Evolutionary conservation across 306 rosid species (phyloP).

Genomic region (Dalbergia oliveri): DNA sequence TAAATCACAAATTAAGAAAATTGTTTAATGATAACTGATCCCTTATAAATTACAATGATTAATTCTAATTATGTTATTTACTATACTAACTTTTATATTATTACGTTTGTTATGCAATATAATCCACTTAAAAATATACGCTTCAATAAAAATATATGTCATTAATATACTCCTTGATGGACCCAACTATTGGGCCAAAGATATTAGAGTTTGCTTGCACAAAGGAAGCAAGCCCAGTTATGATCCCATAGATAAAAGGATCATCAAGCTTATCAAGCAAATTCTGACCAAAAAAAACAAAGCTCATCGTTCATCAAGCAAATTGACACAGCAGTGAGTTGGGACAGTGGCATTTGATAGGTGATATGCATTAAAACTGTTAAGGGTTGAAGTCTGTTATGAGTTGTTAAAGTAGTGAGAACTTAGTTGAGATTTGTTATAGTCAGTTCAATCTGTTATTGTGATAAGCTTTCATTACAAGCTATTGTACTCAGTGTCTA

Average conservation of each 20-base stretch:
- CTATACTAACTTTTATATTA: not conserved
- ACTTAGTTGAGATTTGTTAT: no score
- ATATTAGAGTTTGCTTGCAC: conserved; percentile 5
- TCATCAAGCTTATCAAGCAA: no score
- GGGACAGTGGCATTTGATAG: not conserved
- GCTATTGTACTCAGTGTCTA: no score
- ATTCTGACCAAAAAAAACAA: no score
- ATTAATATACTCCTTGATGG: not conserved
- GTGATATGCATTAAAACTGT: no score
- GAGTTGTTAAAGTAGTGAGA: no score
- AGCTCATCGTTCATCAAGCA: no score
- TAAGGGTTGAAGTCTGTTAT: no score
- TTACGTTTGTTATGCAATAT: not conserved
- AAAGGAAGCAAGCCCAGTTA: not conserved
- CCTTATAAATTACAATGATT: not conserved
- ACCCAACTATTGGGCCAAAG: conserved; percentile 20
- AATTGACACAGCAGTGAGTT: not conserved
- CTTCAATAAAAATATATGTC: not conserved
- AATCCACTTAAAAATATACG: not conserved
- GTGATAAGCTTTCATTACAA: no score
- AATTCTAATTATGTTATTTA: not conserved
- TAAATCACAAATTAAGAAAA: not conserved
- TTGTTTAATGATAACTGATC: not conserved
- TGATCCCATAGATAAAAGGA: not conserved
- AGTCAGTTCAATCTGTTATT: no score